Evolutionary conservation across 2,329 filamentous ascomycete species (phyloP).

Genomic region (Microsporum canis): DNA sequence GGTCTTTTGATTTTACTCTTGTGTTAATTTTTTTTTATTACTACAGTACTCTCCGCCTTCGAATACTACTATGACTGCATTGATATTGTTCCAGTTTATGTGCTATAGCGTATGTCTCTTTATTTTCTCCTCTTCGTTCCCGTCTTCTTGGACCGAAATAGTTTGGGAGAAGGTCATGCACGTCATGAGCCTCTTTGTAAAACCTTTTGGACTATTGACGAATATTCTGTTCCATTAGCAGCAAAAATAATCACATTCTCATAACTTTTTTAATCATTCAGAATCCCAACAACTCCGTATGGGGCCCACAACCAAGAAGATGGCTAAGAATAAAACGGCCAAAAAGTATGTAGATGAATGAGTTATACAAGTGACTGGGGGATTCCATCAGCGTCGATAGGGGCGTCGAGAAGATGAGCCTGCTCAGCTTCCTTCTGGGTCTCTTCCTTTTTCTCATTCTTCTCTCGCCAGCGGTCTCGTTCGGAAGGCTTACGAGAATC

Average conservation of each 20-base stretch:
- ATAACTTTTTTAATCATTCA: too few species aligned
- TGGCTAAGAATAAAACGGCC: background rate
- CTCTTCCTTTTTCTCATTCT: constrained; percentile 2
- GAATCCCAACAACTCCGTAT: too few species aligned
- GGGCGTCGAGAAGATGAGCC: background rate
- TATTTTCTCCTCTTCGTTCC: background rate
- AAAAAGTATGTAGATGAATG: background rate
- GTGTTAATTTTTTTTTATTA: background rate
- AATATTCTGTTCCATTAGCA: background rate
- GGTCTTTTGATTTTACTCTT: background rate
- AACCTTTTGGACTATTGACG: background rate
- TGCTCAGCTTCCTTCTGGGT: background rate
- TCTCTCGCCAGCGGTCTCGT: constrained; percentile 16
- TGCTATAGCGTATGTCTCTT: background rate
- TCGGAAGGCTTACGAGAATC: constrained; percentile 25
- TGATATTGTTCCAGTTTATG: background rate
- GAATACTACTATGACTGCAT: background rate
- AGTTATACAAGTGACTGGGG: background rate
- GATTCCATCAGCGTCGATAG: background rate
- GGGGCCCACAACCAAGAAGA: background rate
- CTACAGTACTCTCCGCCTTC: background rate
- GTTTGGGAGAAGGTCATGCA: background rate
- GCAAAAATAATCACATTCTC: background rate
- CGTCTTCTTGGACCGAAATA: background rate
- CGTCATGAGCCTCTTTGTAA: background rate